These are phyloP conservation scores for Talaromyces marneffei DNA, from an alignment of 2,329 filamentous ascomycete species.

Conservation along the genomic window DNA sequence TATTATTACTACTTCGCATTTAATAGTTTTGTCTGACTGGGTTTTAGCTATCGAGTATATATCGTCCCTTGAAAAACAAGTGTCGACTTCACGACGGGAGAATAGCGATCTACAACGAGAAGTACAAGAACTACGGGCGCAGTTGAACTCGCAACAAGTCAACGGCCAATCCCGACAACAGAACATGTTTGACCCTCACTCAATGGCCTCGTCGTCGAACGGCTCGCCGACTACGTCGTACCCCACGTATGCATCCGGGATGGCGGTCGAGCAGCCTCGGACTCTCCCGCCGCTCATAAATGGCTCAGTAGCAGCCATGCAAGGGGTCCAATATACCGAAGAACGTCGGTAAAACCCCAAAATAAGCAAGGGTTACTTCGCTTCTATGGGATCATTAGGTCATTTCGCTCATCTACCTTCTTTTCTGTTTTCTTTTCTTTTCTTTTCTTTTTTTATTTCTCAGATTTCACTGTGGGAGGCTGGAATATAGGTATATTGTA, in stretches of 20 bases:
- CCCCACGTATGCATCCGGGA: slow-evolving; percentile 25
- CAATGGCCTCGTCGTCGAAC: slow-evolving; percentile 29
- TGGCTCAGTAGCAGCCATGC: slow-evolving; percentile 41
- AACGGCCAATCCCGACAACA: slow-evolving; percentile 27
- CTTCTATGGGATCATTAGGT: not conserved
- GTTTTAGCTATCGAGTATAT: slow-evolving; percentile 46
- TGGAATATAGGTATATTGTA: not conserved
- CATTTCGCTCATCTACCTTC: slow-evolving; percentile 4
- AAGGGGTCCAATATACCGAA: slow-evolving; percentile 48
- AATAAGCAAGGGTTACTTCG: not conserved
- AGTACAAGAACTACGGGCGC: slow-evolving; percentile 35
- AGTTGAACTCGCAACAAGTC: slow-evolving; percentile 32
- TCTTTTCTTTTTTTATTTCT: slow-evolving; percentile 10
- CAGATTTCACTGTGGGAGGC: not conserved
- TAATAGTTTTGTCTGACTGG: not conserved
- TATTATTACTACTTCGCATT: not conserved
- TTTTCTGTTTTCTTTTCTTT: too few relatives aligned
- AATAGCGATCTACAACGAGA: slow-evolving; percentile 31
- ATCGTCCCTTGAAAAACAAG: slow-evolving; percentile 37
- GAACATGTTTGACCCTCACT: slow-evolving; percentile 33
- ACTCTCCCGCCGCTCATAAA: slow-evolving; percentile 45
- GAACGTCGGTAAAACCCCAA: slow-evolving; percentile 33
- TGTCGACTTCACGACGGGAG: slow-evolving; percentile 35
- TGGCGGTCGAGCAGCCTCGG: slow-evolving; percentile 39
- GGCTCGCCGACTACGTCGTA: slow-evolving; percentile 28